Evolutionary conservation across 176 grass and related monocot genomes (phyloP), one percentile per base, ranked within the genome.

Genomic region (Musa schizocarpa): DNA sequence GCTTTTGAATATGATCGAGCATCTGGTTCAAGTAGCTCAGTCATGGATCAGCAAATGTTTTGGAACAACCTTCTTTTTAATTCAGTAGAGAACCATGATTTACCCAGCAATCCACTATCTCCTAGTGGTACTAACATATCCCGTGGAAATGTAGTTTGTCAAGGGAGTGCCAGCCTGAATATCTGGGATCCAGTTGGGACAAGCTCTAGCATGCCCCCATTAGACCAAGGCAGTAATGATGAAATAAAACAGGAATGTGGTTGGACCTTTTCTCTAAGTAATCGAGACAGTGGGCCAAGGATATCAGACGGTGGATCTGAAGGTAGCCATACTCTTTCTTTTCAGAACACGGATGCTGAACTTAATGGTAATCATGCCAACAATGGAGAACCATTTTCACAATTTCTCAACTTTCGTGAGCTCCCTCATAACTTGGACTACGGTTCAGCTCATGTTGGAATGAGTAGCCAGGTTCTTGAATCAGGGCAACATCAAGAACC

Each of bases 31-130:
- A 80, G 81, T 26, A 82, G 71, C 70, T 80, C 84, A 29, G 81
- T 61, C 79, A 78, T 87, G 77, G 90, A 92, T 65, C 90, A 92
- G 25, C 84, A 92, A 14, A 59, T 61, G 52, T 86, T 86, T 72
- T 85, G 86, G 86, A 89, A 85, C 12, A 83, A 26, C 81, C 75
- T 82, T 26, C 14, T 69, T 72, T 66, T 81, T 74, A 61, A 59
- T 26, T 22, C 78, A 19, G 56, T 26, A 53, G 69, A 80, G 29
- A 27, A 59, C 14, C 68, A 19, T n/a, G 71, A 80, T 14, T 73
- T 80, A 52, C 55, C 68, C 8, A 23, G 22, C 21, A 26, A 73
- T 64, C 20, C 14, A 29, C 34, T 80, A 63, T 72, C 78, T 53
- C 50, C 78, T 73, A 23, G 2, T 80, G 57, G 57, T 73, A 34